Evolutionary conservation across 768 basidiomycete species (phyloP).

Genomic region (Tricholoma bakamatsutake): DNA sequence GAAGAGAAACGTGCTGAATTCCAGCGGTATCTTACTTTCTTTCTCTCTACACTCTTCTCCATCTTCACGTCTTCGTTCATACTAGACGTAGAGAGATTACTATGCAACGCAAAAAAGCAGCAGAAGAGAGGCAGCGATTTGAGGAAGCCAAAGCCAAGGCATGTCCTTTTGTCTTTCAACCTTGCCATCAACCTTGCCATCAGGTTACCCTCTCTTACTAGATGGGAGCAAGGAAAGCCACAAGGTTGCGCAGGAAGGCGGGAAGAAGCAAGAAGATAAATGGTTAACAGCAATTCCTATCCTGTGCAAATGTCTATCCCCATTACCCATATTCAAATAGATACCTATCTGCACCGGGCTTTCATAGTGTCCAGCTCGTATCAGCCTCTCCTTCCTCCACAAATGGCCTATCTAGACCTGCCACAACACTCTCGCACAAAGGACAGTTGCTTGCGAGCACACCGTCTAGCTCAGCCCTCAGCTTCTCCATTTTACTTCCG

Average conservation of each 20-base stretch:
- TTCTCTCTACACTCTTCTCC: background rate
- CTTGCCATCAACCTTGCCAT: background rate
- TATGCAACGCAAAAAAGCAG: constrained; percentile 61
- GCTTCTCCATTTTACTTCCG: constrained; percentile 60
- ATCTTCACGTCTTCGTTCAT: background rate
- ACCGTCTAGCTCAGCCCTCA: constrained; percentile 84
- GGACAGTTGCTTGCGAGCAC: constrained; percentile 87
- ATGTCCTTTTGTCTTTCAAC: constrained; percentile 8
- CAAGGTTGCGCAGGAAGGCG: constrained; percentile 62
- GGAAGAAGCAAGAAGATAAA: constrained; percentile 80
- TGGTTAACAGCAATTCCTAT: constrained; percentile 38
- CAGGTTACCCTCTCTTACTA: constrained; percentile 21
- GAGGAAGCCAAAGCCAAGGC: constrained; percentile 66
- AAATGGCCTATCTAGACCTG: constrained; percentile 83
- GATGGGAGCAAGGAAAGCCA: constrained; percentile 81
- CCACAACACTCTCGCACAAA: constrained; percentile 86
- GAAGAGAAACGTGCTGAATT: constrained; percentile 71
- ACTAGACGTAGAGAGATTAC: constrained; percentile 63
- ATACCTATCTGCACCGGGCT: background rate
- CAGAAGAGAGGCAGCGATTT: constrained; percentile 63
- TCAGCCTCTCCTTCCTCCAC: constrained; percentile 74
- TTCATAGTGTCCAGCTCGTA: constrained; percentile 67
- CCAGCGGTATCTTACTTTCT: constrained; percentile 39
- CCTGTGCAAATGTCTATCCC: background rate
- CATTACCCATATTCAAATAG: background rate